A percentile compares a stretch with the other conserved stretches of the same genome.
Evolutionary conservation across 148 eudicot genomes (phyloP).

Genomic region (Silene uniflora): DNA sequence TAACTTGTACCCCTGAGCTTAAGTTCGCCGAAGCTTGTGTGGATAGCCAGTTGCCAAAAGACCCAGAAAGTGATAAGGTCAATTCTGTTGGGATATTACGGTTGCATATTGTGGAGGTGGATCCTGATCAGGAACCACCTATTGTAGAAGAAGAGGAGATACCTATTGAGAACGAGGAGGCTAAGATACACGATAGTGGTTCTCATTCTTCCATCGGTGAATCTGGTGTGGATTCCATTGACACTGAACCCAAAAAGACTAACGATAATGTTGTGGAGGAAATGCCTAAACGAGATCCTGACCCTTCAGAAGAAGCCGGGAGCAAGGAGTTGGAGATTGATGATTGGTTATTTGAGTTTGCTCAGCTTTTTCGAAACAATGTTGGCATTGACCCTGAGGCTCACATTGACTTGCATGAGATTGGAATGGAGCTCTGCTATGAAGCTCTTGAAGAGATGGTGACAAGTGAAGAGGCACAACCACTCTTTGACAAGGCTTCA

Average conservation of each 20-base stretch:
- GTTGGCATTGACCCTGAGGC: conserved; percentile 95
- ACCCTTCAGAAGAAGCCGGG: conserved; percentile 49
- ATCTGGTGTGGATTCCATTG: conserved; percentile 33
- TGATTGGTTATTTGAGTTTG: conserved; percentile 94
- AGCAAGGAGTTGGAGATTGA: conserved; percentile 84
- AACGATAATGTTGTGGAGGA: conserved; percentile 37
- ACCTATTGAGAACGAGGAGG: conserved; percentile 38
- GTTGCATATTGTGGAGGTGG: conserved; percentile 82
- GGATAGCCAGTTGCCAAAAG: conserved; percentile 49
- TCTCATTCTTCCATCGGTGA: conserved; percentile 57
- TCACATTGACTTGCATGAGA: conserved; percentile 83
- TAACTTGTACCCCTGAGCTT: conserved; percentile 72
- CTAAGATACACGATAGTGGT: conserved; percentile 53
- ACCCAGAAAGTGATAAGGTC: conserved; percentile 48
- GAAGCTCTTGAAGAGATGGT: conserved; percentile 94
- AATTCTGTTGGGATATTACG: conserved; percentile 59
- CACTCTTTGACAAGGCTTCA: conserved; percentile 82
- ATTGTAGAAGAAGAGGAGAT: conserved; percentile 68
- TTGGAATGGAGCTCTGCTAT: conserved; percentile 92
- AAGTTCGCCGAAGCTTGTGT: conserved; percentile 71
- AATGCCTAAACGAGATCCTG: conserved; percentile 43
- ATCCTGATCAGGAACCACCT: conserved; percentile 87
- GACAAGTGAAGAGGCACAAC: conserved; percentile 86
- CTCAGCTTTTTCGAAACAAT: conserved; percentile 76
- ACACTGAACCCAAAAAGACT: conserved; percentile 44